phyloP scores from a whole-genome alignment of 2,329 filamentous ascomycete genomes.

The Aspergillus terreus region DNA sequence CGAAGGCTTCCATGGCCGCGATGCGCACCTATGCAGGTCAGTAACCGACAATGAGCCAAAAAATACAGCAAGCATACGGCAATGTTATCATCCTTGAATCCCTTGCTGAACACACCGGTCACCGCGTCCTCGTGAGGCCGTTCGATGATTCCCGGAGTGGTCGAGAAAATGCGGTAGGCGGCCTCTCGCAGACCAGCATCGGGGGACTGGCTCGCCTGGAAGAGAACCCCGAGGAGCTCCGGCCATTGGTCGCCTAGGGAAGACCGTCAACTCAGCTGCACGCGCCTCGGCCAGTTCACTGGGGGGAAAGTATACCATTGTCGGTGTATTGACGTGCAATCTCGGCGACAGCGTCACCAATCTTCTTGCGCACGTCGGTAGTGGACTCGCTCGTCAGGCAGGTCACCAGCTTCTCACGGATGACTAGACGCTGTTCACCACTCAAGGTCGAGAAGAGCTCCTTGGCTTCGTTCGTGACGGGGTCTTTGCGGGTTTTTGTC shows the following conservation, averaged over 20 bases:
- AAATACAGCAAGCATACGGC: conserved; percentile 51
- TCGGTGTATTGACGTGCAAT: conserved; percentile 93
- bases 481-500: conserved; percentile 77
- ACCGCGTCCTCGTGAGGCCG: conserved; percentile 93
- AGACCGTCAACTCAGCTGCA: conserved; percentile 6
- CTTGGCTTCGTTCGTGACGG: conserved; percentile 62
- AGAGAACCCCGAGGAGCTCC: conserved; percentile 79
- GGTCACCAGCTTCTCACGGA: conserved; percentile 79
- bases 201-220: conserved; percentile 82
- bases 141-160: conserved; percentile 92
- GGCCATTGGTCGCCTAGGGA: conserved; percentile 75
- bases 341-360: conserved; percentile 96
- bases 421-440: conserved; percentile 68
- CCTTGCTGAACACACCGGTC: conserved; percentile 79
- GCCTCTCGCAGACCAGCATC: conserved; percentile 84
- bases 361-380: conserved; percentile 80
- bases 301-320: conserved; percentile 57
- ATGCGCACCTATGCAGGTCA: conserved; percentile 57
- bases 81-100: conserved; percentile 85
- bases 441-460: conserved; percentile 83
- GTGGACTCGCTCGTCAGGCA: conserved; percentile 70
- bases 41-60: not conserved
- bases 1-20: conserved; percentile 93
- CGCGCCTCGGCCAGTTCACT: not conserved
- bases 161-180: conserved; percentile 91